Conservation (phyloP, 352 stramenopile genomes). For the Phytopythium ostracodes region DNA sequence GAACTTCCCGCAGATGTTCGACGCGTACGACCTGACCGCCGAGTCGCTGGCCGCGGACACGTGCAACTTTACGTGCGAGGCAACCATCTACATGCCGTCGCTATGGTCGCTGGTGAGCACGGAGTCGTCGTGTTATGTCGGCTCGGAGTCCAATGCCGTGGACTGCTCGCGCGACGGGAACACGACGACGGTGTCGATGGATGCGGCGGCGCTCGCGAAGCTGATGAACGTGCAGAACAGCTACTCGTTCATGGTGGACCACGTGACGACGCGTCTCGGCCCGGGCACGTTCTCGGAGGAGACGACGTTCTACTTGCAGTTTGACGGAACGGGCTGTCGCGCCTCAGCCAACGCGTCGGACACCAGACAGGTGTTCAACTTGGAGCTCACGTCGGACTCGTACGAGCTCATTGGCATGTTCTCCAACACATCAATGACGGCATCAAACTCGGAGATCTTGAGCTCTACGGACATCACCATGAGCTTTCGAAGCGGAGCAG, state of each 20-base stretch:
- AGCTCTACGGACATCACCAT: constrained; percentile 48
- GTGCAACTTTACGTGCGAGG: constrained; percentile 49
- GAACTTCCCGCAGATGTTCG: constrained; percentile 72
- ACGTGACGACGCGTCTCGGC: constrained; percentile 50
- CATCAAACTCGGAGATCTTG: constrained; percentile 42
- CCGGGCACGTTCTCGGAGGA: constrained; percentile 58
- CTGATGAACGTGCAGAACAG: constrained; percentile 37
- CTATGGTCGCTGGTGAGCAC: constrained; percentile 49
- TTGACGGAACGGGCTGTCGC: constrained; percentile 52
- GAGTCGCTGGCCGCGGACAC: constrained; percentile 22
- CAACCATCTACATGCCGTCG: constrained; percentile 48
- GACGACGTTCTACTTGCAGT: constrained; percentile 46
- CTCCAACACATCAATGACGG: constrained; percentile 43
- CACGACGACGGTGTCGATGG: constrained; percentile 43
- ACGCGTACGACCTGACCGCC: constrained; percentile 51
- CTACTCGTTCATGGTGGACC: constrained; percentile 52
- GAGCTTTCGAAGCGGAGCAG: constrained; percentile 51
- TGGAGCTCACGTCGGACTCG: constrained; percentile 44
- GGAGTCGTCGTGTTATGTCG: constrained; percentile 32
- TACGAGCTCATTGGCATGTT: constrained; percentile 64
- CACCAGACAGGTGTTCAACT: constrained; percentile 46
- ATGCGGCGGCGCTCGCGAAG: constrained; percentile 22
- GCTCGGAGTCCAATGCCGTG: constrained; percentile 16
- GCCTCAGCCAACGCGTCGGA: constrained; percentile 15
- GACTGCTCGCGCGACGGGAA: constrained; percentile 52